Base-by-base conservation (phyloP, 2,329 filamentous ascomycete species). In the Beauveria rudraprayagi region DNA sequence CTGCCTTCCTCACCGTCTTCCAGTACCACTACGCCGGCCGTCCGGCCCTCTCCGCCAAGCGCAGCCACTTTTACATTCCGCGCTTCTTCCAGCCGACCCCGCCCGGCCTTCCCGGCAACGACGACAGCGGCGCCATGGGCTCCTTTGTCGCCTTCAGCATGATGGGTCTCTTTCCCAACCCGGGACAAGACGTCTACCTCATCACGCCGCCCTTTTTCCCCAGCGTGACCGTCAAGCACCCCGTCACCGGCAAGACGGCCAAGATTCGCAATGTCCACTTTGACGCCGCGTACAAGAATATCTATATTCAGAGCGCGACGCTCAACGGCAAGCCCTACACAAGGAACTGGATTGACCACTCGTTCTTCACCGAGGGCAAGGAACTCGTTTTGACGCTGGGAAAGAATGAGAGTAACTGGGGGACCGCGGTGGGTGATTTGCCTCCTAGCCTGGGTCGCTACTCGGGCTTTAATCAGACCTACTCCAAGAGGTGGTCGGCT, bases 91-190 rank as follows among this genome's bases (percentile, higher is more conserved):
- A 82, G 65, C 78, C 82, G 1, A 82, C 80, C 0, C 73, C 82
- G 0, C 74, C 72, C 1, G 87, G 87, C 0, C 80, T 90, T 8
- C 86, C 87, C 0, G 88, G 87, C 0, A 90, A 90, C 68, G 87
- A 90, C 62, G 87, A 90, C 69, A 81, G 79, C 52, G 87, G 87
- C 4, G 85, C 87, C 0, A 89, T 90, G 86, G 87, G 86, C 19
- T 81, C 81, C 0, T 90, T 89, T 63, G 75, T 84, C 0, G 83
- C 83, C 0, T 80, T 90, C 1, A 76, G 80, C 26, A 89, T 90
- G 86, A 82, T 90, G 76, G 87, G 87, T 0, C 72, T 90, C 7
- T 90, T 86, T 70, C 87, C 87, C 0, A 84, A 88, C 47, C 79
- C 85, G 0, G 87, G 86, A 0, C 87, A 90, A 66, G 76, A 89